Base-by-base conservation (phyloP, 352 stramenopile species). In the Thalassiosira mediterranea region DNA sequence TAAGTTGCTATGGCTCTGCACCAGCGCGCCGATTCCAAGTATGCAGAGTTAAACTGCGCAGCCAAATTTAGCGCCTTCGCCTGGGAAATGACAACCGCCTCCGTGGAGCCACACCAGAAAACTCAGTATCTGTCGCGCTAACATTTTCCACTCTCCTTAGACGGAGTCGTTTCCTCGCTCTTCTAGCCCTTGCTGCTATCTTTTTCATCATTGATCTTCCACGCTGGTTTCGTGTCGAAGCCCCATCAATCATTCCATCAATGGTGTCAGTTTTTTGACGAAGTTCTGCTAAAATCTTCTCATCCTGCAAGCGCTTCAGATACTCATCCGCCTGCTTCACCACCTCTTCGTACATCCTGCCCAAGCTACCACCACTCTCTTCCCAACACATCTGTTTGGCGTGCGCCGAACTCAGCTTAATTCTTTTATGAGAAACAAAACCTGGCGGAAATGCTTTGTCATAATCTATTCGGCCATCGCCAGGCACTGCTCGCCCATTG, bases 371-470 rank as follows among this genome's bases (percentile, higher is more conserved):
- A 23, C 64, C 64, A 44, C 42, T 69, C 28, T 84, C 70, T 53
- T 84, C 76, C 76, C 76, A 81, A 58, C 70, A 81, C 62, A 84
- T 81, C 53, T 84, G 76, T 47, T 80, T 81, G 2, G 76, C 52
- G 59, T 84, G 76, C 57, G 67, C 32, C 21, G 70, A 81, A 60
- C 59, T 21, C 13, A 84, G 44, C 11, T 53, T 59, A 1, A 81
- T 40, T 34, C 52, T 54, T 72, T 81, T 78, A 49, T 72, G 60
- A 19, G 51, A 28, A 31, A 77, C 40, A 44, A 79, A 79, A 11
- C 29, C 29, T 0, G 70, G 70, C 11, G 76, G 76, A 26, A 84
- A 84, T 3, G 71, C 58, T 29, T 77, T 77, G 29, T 81, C 71
- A n/a, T 60, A 84, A 51, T 84, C 71, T 13, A 84, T 84, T 29